phyloP scores from a whole-genome alignment of 164 flowering plant species.

The Piper betle region DNA sequence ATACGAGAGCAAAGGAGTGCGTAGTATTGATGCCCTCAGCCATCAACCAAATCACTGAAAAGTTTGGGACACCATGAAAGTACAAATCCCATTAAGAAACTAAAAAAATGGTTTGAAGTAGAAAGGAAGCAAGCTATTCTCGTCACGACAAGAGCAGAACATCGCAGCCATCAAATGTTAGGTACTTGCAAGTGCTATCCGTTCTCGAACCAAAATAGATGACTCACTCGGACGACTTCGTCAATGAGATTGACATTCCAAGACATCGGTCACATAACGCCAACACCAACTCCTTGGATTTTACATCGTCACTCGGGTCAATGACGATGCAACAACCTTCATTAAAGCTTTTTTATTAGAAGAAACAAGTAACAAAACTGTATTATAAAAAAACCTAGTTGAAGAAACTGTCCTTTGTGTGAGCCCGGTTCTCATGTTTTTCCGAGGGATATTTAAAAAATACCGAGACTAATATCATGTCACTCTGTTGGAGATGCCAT shows the following conservation, averaged over 20 bases:
- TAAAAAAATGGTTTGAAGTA: background rate
- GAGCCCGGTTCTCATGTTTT: no score
- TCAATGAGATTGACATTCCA: conserved; percentile 30
- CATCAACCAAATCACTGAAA: no score
- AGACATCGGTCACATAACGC: conserved; percentile 51
- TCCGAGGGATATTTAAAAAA: no score
- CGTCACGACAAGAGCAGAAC: no score
- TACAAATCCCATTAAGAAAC: background rate
- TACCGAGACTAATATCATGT: no score
- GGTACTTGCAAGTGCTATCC: background rate
- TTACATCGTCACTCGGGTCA: conserved; percentile 2
- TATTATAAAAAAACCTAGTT: background rate
- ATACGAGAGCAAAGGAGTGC: background rate
- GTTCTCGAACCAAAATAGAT: background rate
- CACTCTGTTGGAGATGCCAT: no score
- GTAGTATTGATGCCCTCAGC: background rate
- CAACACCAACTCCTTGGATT: conserved; percentile 74
- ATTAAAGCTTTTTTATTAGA: background rate
- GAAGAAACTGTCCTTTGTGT: background rate
- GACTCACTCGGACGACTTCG: conserved; percentile 27
- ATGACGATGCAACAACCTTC: background rate
- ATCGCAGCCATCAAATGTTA: no score
- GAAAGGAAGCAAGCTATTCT: background rate
- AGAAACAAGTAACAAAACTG: background rate
- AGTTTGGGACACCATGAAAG: background rate